phyloP scores from a whole-genome alignment of 2,329 filamentous ascomycete species.

The Aureobasidium uvarum region DNA sequence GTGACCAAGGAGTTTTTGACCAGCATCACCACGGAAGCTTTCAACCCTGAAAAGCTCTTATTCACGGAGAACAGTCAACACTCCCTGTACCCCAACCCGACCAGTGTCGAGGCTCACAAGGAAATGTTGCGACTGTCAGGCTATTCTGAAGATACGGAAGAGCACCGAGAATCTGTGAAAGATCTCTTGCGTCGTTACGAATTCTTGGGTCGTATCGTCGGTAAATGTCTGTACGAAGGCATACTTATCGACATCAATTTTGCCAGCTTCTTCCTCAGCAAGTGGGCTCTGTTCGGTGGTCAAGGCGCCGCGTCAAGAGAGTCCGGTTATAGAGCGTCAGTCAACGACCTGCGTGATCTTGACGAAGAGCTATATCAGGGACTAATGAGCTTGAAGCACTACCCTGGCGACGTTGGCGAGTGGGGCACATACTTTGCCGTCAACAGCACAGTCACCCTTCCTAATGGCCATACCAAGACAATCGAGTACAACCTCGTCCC shows the following conservation, averaged over 20 bases:
- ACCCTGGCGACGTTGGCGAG: slow-evolving; percentile 73
- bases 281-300: slow-evolving; percentile 80
- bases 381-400: slow-evolving; percentile 78
- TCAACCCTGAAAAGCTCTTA: slow-evolving; percentile 57
- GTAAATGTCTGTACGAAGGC: slow-evolving; percentile 96
- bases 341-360: slow-evolving; percentile 91
- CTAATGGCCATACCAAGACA: slow-evolving; percentile 51
- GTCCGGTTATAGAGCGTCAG: slow-evolving; percentile 78
- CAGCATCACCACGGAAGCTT: slow-evolving; percentile 81
- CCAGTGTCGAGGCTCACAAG: slow-evolving; percentile 32
- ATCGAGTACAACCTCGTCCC: slow-evolving; percentile 73
- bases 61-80: slow-evolving; percentile 86
- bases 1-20: slow-evolving; percentile 97
- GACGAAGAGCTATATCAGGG: slow-evolving; percentile 90
- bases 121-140: slow-evolving; percentile 41
- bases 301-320: slow-evolving; percentile 62
- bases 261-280: slow-evolving; percentile 91
- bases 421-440: slow-evolving; percentile 88
- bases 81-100: slow-evolving; percentile 83
- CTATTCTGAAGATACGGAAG: slow-evolving; percentile 53
- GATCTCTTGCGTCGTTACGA: slow-evolving; percentile 74
- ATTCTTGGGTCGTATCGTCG: slow-evolving; percentile 87
- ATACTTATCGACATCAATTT: slow-evolving; percentile 93
- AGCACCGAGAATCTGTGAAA: slow-evolving; percentile 58
- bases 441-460: slow-evolving; percentile 60